Evolutionary conservation across 192 early-diverging fungal species (phyloP), one percentile per base, ranked within the genome.

Genomic region (Podila verticillata): DNA sequence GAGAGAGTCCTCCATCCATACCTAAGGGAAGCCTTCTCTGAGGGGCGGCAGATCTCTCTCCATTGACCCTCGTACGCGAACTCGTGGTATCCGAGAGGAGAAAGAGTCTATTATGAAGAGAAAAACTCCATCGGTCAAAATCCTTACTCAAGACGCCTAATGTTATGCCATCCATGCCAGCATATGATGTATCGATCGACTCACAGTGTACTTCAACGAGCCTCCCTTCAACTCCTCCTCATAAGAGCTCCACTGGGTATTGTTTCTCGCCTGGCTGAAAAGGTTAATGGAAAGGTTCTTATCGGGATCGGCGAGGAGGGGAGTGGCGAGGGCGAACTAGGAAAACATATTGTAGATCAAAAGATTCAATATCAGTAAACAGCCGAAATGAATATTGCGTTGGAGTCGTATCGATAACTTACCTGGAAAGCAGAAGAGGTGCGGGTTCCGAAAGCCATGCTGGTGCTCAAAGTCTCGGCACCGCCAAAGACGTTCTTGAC

Each of bases 401-500:
- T 20, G 12, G 13, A 20, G 20, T 0, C 22, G 22, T 36, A 44
- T 2, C 3, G 60, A 34, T 29, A 28, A 39, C 57, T 32, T 82
- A 89, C 87, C 84, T 87, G 84, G 59, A 87, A 81, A 24, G 85
- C 82, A 12, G 83, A 77, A 32, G 84, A 85, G 9, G 91, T 93
- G 67, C 91, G 84, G 56, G 85, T 94, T 28, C 96, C 96, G 57
- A 95, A 92, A 22, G 92, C 86, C 44, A 92, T 91, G 67, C 88
- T 91, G 0, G 90, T 88, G 65, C 91, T 90, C 7, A 97, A 66
- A 22, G 87, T 85, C 82, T 99, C 98, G 29, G 90, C 98, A 26
- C 91, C 93, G 24, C 98, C 98, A 83, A 96, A 94, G 3, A 92
- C 87, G 68, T 99, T 98, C 62, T 92, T 87, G 29, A 98, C 58